phyloP scores from a whole-genome alignment of 2,329 filamentous ascomycete species.

The Neofusicoccum parvum region DNA sequence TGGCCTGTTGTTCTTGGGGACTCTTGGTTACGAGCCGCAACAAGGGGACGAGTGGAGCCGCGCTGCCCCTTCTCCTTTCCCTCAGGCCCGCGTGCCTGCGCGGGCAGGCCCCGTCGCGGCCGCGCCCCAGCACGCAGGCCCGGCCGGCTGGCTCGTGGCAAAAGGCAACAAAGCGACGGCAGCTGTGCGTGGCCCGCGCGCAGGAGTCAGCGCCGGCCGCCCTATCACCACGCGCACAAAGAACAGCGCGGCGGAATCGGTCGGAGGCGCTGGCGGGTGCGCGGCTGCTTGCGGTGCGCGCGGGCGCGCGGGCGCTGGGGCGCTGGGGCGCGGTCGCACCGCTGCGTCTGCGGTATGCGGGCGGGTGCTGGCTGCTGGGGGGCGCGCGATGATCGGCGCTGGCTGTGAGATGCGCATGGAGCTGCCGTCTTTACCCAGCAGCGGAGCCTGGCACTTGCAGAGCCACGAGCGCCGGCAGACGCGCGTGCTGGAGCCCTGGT shows the following conservation, averaged over 20 bases:
- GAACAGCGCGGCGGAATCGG: not conserved
- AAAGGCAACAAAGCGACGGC: conserved; percentile 10
- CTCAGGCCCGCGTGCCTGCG: not conserved
- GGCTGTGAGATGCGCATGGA: conserved; percentile 10
- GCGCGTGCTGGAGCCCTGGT: conserved; percentile 15
- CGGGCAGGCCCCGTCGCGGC: not conserved
- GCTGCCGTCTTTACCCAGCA: not conserved
- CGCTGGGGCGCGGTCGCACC: not conserved
- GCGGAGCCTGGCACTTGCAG: not conserved
- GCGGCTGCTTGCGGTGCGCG: conserved; percentile 15
- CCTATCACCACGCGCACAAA: conserved; percentile 11
- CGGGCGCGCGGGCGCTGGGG: not conserved
- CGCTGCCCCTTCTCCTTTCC: conserved; percentile 13
- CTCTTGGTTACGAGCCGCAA: conserved; percentile 14
- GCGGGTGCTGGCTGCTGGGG: conserved; percentile 2
- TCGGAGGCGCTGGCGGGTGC: not conserved
- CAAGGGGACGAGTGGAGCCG: conserved; percentile 2
- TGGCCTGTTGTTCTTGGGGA: not conserved
- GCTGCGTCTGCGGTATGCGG: not conserved
- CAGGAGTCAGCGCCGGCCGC: conserved; percentile 14
- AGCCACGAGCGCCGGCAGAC: conserved; percentile 15
- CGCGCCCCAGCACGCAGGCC: not conserved
- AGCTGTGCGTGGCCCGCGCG: not conserved
- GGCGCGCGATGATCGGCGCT: conserved; percentile 5
- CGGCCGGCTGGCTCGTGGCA: conserved; percentile 15